Conservation (phyloP, 164 flowering plant species). For the Piper longum region DNA sequence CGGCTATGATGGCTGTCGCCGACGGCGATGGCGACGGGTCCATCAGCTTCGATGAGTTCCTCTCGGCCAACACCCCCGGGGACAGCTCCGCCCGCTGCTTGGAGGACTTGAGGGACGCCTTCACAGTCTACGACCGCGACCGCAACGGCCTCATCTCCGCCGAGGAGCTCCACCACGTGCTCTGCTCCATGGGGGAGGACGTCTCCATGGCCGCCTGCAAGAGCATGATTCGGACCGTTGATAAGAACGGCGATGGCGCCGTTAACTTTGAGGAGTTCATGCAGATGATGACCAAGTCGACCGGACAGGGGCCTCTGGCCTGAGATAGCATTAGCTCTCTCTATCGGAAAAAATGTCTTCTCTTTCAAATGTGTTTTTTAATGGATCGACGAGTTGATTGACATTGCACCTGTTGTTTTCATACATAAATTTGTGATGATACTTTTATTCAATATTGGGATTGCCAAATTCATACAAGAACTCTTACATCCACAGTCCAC, state of each 20-base stretch:
- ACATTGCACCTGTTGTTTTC: no score
- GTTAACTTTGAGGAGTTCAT: constrained; percentile 13
- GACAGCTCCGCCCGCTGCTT: constrained; percentile 5
- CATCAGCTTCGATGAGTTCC: constrained; percentile 11
- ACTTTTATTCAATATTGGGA: no score
- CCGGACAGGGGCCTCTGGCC: not conserved
- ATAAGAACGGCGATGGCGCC: constrained; percentile 11
- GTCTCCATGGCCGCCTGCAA: constrained; percentile 6
- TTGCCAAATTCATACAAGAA: no score
- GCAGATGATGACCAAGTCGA: constrained; percentile 10
- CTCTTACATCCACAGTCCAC: not conserved
- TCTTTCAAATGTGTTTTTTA: no score
- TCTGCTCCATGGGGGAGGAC: constrained; percentile 7
- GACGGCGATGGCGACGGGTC: constrained; percentile 10
- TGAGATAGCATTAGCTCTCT: not conserved
- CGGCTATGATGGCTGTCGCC: constrained; percentile 8
- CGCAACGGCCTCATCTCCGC: constrained; percentile 13
- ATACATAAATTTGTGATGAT: no score
- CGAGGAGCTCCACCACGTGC: constrained; percentile 9
- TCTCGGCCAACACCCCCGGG: constrained; percentile 7
- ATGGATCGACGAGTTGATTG: no score
- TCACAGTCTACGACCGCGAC: constrained; percentile 9
- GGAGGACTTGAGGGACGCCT: constrained; percentile 11
- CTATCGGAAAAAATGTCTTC: no score
- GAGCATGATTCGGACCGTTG: constrained; percentile 8